Base-by-base conservation (phyloP, 2,329 filamentous ascomycete genomes). In the Fusarium phyllophilum region DNA sequence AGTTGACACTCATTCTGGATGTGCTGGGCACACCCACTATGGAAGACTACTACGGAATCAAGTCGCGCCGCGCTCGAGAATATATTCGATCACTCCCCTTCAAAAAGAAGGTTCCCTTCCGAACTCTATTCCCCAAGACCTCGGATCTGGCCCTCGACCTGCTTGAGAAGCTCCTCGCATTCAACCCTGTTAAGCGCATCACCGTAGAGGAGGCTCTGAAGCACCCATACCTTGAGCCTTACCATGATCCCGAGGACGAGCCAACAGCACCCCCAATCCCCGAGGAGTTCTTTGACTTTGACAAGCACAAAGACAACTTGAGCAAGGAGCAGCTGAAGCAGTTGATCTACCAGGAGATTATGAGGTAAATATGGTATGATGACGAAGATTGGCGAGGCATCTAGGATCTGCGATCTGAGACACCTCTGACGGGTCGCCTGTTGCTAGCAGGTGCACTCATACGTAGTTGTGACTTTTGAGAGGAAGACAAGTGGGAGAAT, bases 11-110 rank as follows among this genome's bases (percentile, higher is more conserved):
- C 72, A 99, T 99, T 80, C 89, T 99, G 76, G 96, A 99, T 79
- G 96, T 99, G 58, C 92, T 99, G 68, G 96, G 96, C 74, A 99
- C 96, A 7, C 96, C 96, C 6, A 99, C 96, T 18, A 99, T 99
- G 96, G 96, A 99, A 83, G 96, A 99, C 83, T 99, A 99, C 89
- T 99, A 99, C 79, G 96, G 96, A 75, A 99, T 99, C 90, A 99
- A 99, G 86, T 98, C 96, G 61, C 93, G 96, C 75, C 94, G 96
- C 80, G 96, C 96, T 57, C 91, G 96, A 75, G 96, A 99, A 85
- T 99, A 99, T 86, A 99, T 99, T 81, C 94, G 96, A 71, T 98
- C 95, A 61, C 89, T 98, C 52, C 96, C 96, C 24, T 98, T 98
- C 88, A 98, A 98, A 91, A 98, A 98, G 92, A 98, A 98, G 91